These are phyloP conservation scores for Morella rubra DNA, from an alignment of 306 rosid genomes.

Conservation along the genomic window DNA sequence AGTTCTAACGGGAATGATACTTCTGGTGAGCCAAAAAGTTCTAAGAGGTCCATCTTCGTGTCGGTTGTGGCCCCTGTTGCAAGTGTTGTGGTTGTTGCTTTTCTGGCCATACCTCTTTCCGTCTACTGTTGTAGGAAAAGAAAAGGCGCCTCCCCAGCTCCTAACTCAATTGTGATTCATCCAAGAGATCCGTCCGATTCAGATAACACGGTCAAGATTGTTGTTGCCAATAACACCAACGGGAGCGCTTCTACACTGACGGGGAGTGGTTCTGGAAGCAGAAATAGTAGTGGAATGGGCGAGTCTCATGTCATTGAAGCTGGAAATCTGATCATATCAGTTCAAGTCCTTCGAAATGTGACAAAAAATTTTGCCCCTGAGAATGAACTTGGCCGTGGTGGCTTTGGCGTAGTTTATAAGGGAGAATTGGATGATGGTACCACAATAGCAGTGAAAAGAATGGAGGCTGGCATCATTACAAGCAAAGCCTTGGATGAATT, in stretches of 20 bases:
- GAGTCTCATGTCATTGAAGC: conserved; percentile 86
- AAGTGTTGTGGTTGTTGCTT: conserved; percentile 71
- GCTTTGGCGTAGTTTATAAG: conserved; percentile 91
- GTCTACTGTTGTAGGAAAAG: conserved; percentile 60
- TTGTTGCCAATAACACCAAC: conserved; percentile 50
- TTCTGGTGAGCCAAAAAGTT: conserved; percentile 13
- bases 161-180: conserved; percentile 74
- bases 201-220: conserved; percentile 64
- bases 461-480: conserved; percentile 81
- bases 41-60: conserved; percentile 36
- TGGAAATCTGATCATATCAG: conserved; percentile 86
- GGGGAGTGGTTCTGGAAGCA: conserved; percentile 68
- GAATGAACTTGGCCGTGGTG: conserved; percentile 98
- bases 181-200: conserved; percentile 91
- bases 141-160: conserved; percentile 40
- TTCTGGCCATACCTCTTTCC: conserved; percentile 67
- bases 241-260: conserved; percentile 56
- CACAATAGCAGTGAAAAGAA: conserved; percentile 87
- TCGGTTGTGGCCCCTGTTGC: conserved; percentile 55
- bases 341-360: conserved; percentile 82
- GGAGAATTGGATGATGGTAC: conserved; percentile 98
- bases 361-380: conserved; percentile 86
- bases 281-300: conserved; percentile 57
- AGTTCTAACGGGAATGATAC: conserved; percentile 14
- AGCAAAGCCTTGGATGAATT: conserved; percentile 92